Conservation (phyloP, 2,329 filamentous ascomycete genomes). For the Ceratocystis lukuohia region DNA sequence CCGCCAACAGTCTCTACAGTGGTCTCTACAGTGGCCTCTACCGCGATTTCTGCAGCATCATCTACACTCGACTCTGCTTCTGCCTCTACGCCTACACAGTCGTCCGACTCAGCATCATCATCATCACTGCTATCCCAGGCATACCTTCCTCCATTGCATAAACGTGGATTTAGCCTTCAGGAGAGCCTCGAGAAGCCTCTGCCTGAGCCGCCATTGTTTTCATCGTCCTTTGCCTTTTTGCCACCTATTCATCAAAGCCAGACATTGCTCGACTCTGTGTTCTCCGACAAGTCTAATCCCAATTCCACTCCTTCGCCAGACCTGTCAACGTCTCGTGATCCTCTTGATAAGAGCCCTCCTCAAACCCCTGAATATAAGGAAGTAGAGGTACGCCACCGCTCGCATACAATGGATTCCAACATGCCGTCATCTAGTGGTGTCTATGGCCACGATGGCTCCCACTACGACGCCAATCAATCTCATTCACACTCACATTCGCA, state of each 20-base stretch:
- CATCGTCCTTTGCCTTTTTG: constrained; percentile 23
- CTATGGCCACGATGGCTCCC: constrained; percentile 17
- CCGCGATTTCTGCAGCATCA: constrained; percentile 14
- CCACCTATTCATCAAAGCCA: constrained; percentile 16
- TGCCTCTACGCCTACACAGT: constrained; percentile 19
- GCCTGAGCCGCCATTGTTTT: constrained; percentile 35
- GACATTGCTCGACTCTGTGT: constrained; percentile 8
- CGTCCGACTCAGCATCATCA: constrained; percentile 19
- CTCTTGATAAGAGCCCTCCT: neutral
- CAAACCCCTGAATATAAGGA: neutral
- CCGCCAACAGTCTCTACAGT: constrained; percentile 19
- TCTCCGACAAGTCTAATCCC: neutral
- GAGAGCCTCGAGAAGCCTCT: constrained; percentile 45
- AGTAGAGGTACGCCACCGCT: constrained; percentile 8
- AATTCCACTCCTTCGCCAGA: constrained; percentile 23
- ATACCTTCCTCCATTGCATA: constrained; percentile 10
- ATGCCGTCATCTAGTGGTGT: constrained; percentile 15
- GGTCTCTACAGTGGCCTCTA: constrained; percentile 14
- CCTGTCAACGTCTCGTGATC: neutral
- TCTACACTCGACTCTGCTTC: neutral
- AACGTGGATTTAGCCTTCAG: constrained; percentile 38
- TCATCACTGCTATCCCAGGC: neutral
- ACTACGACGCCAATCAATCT: constrained; percentile 25
- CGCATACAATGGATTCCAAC: constrained; percentile 17
- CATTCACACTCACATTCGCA: constrained; percentile 22